Percentiles rank a stretch among this genome's conserved stretches.
Evolutionary conservation across 495 filamentous ascomycete genomes (phyloP).

Genomic region (Lasiosphaeris hirsuta): DNA sequence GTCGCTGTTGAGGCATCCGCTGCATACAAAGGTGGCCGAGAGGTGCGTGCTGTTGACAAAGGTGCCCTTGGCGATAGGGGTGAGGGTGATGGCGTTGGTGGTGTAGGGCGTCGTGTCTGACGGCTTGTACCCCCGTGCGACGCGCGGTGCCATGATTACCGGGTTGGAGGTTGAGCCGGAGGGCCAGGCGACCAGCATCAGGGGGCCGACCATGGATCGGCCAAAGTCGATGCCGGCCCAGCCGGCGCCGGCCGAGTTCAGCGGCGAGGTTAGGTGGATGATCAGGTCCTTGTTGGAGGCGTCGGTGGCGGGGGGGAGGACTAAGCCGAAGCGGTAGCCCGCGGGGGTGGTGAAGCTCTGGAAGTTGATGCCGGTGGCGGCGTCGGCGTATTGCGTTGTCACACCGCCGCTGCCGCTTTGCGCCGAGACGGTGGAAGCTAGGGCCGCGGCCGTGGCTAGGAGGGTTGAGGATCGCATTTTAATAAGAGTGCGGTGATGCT

Average conservation of each 20-base stretch:
- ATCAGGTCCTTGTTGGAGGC: constrained; percentile 24
- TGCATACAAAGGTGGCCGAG: constrained; percentile 26
- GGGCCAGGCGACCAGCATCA: constrained; percentile 25
- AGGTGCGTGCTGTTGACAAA: constrained; percentile 25
- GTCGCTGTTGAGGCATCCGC: constrained; percentile 22
- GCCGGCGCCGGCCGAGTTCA: constrained; percentile 14
- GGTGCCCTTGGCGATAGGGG: constrained; percentile 21
- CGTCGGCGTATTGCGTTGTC: constrained; percentile 23
- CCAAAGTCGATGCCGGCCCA: constrained; percentile 27
- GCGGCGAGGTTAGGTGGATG: constrained; percentile 24
- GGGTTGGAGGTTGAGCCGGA: not conserved
- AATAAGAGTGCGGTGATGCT: not conserved
- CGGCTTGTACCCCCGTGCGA: constrained; percentile 11
- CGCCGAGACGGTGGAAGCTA: not conserved
- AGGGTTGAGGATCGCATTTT: too few relatives aligned
- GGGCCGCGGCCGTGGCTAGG: not conserved
- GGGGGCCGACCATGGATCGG: constrained; percentile 17
- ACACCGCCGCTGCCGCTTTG: constrained; percentile 26
- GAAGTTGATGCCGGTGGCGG: constrained; percentile 25
- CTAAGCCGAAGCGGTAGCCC: constrained; percentile 28
- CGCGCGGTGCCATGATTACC: constrained; percentile 15
- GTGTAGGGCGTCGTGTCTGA: constrained; percentile 14
- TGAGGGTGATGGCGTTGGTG: not conserved
- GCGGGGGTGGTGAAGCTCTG: constrained; percentile 9
- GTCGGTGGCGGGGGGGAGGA: constrained; percentile 17